phyloP scores from a whole-genome alignment of 2,329 filamentous ascomycete species.

The Pseudogymnoascus sp. region DNA sequence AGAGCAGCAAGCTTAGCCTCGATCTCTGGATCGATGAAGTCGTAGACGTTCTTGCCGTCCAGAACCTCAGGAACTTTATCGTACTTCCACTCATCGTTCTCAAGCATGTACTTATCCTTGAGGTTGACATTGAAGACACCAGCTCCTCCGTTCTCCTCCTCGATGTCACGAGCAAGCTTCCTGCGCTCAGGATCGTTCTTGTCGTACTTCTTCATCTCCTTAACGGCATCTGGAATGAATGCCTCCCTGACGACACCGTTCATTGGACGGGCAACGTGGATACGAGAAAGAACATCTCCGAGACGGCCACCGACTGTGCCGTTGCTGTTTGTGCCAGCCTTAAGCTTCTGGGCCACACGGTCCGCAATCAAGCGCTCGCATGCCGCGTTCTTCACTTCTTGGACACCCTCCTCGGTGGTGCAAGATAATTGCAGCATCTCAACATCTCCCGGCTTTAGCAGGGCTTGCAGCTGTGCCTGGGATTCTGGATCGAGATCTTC shows the following conservation, averaged over 20 bases:
- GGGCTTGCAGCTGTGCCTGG: conserved; percentile 67
- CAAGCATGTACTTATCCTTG: conserved; percentile 79
- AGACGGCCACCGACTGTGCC: conserved; percentile 74
- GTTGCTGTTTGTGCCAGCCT: conserved; percentile 73
- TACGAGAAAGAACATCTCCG: conserved; percentile 84
- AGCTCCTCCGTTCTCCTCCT: conserved; percentile 86
- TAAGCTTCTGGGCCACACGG: conserved; percentile 90
- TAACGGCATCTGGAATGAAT: conserved; percentile 80
- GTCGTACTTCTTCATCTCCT: conserved; percentile 80
- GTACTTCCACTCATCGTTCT: conserved; percentile 87
- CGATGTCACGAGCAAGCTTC: conserved; percentile 74
- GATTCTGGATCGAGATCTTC: conserved; percentile 78
- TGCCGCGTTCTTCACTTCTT: conserved; percentile 88
- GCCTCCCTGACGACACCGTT: conserved; percentile 70
- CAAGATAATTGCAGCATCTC: conserved; percentile 91
- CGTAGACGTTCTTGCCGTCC: conserved; percentile 94
- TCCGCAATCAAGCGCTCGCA: conserved; percentile 91
- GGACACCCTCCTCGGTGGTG: conserved; percentile 89
- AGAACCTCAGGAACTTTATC: conserved; percentile 92
- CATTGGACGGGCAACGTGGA: conserved; percentile 93
- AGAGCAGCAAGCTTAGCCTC: conserved; percentile 84
- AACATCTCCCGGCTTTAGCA: conserved; percentile 81
- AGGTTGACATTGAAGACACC: conserved; percentile 95
- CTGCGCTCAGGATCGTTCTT: conserved; percentile 79
- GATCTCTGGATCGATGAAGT: conserved; percentile 95